Evolutionary conservation across 192 early-diverging fungal genomes (phyloP), one percentile per base, ranked within the genome.

Genomic region (Coemansia sp.): DNA sequence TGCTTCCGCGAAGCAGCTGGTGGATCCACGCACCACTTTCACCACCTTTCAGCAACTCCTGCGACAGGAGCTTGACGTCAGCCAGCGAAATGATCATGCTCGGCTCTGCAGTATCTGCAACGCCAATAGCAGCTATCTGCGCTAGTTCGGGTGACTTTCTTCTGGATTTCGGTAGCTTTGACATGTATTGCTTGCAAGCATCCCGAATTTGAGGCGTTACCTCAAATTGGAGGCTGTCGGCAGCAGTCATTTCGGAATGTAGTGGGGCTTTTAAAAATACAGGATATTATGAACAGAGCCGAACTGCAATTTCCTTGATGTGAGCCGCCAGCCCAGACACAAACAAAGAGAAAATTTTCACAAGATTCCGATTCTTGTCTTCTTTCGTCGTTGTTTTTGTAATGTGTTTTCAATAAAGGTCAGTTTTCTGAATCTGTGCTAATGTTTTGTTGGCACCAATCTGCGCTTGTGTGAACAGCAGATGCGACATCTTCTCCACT

Each of bases 1-100:
- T 56, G 32, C 77, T 80, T 24, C 71, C 77, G 1, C 31, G 58
- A 2, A 80, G 53, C 7, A 80, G 54, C 58, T 69, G 58, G 31
- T 68, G 62, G 3, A 80, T 46, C 69, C 71, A 80, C 9, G 28
- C 46, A 7, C 49, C 29, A 22, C 51, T 35, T 16, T 50, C 21
- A 2, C 42, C 51, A 1, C 47, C 30, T 12, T 35, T 25, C 7
- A 44, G 64, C 21, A 66, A 46, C 14, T 49, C 46, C 47, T 51
- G 67, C 5, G 69, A 77, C 0, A 77, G 54, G 2, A 50, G 45
- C 23, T 62, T 71, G 33, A 71, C 31, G 12, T 44, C 55, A 1
- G 61, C 27, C 25, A 71, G 58, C 31, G 64, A 47, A 5, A 71
- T 64, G 11, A 60, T 53, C 31, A 1, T 47, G 11, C 7, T n/a